Evolutionary conservation across 106 monocot genomes (phyloP).

Genomic region (Xerophyta viscosa): DNA sequence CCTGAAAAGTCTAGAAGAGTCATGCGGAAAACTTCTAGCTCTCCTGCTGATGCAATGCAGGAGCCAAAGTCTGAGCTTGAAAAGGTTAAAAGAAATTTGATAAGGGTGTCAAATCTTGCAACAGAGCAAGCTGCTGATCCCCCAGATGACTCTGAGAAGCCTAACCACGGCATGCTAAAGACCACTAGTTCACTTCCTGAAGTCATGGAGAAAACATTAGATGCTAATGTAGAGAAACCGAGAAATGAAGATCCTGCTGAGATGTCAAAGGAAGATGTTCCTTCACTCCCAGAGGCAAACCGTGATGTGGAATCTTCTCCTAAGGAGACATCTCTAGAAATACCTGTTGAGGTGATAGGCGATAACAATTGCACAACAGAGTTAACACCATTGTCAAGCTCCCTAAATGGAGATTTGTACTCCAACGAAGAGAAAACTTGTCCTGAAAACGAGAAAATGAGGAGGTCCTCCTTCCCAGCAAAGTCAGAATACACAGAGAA

Average conservation of each 20-base stretch:
- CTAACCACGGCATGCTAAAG: constrained; percentile 19
- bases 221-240: constrained; percentile 26
- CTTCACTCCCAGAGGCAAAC: neutral
- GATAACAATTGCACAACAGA: constrained; percentile 14
- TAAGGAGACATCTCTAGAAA: constrained; percentile 7
- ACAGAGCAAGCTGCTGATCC: constrained; percentile 29
- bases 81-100: constrained; percentile 86
- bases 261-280: constrained; percentile 19
- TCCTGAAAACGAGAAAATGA: constrained; percentile 50
- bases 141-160: constrained; percentile 28
- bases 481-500: constrained; percentile 54
- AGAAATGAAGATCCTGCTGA: constrained; percentile 25
- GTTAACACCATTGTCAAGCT: constrained; percentile 14
- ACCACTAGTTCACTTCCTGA: constrained; percentile 15
- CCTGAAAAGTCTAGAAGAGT: constrained; percentile 40
- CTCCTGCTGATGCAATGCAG: constrained; percentile 26
- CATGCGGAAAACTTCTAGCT: constrained; percentile 29
- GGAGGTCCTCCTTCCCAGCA: constrained; percentile 67
- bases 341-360: constrained; percentile 3
- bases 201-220: constrained; percentile 9
- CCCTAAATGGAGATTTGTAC: constrained; percentile 25
- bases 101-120: constrained; percentile 57
- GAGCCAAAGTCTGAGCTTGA: constrained; percentile 92
- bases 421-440: constrained; percentile 39
- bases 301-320: constrained; percentile 17